A percentile compares a stretch with the other conserved stretches of the same genome.
Evolutionary conservation across 139 green algal genomes (phyloP).

Genomic region (Chlorella ohadii): DNA sequence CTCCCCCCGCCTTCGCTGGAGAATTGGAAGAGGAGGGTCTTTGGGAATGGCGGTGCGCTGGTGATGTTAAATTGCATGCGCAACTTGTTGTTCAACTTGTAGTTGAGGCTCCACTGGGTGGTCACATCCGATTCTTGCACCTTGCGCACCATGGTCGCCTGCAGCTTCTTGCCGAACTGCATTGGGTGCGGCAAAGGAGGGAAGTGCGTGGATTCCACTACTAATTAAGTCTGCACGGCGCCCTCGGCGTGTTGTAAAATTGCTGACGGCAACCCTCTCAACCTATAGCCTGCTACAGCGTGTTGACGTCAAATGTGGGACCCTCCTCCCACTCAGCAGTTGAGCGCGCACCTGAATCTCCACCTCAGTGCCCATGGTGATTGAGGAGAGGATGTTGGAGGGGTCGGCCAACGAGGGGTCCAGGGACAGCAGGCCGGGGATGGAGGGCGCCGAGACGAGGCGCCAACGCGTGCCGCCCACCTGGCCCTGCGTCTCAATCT

Average conservation of each 20-base stretch:
- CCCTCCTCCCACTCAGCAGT: background rate
- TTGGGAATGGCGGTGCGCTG: conserved; percentile 65
- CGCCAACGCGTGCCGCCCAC: conserved; percentile 79
- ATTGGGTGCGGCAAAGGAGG: no score
- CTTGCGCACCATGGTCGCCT: conserved; percentile 85
- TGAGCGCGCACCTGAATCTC: conserved; percentile 85
- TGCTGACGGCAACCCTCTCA: no score
- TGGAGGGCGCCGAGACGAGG: conserved; percentile 85
- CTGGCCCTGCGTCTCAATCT: conserved; percentile 92
- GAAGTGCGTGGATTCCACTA: background rate
- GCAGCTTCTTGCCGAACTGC: conserved; percentile 40
- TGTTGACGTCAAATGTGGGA: background rate
- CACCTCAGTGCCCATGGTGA: conserved; percentile 89
- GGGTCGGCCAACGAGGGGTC: conserved; percentile 63
- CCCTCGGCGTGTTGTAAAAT: no score
- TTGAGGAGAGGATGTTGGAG: conserved; percentile 51
- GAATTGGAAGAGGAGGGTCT: conserved; percentile 74
- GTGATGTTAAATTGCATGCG: conserved; percentile 86
- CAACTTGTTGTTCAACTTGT: conserved; percentile 81
- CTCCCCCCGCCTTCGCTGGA: background rate
- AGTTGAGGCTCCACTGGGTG: conserved; percentile 88
- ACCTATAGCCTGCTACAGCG: no score
- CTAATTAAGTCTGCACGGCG: no score
- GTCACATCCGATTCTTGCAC: conserved; percentile 73
- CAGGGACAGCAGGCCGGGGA: conserved; percentile 76